Percentiles rank a stretch among this genome's conserved stretches.
Conservation (phyloP, 306 rosid genomes). For the Gillenia trifoliata region DNA sequence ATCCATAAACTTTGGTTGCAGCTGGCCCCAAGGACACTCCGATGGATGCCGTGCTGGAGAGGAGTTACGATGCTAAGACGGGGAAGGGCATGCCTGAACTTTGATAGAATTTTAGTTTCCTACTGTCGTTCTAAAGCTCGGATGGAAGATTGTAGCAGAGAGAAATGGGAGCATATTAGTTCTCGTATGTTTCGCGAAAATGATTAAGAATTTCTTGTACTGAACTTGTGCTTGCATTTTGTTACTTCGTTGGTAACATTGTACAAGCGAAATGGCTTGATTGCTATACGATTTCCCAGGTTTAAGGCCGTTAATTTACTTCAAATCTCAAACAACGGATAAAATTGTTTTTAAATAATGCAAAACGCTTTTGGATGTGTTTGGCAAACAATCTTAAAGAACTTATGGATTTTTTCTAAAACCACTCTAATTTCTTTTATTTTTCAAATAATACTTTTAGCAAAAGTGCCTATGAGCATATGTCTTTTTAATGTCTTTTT, state of each 20-base stretch:
- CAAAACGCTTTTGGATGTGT: too few relatives aligned
- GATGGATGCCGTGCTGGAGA: conserved; percentile 63
- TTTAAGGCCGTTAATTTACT: background rate
- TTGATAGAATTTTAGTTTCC: conserved; percentile 28
- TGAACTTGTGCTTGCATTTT: background rate
- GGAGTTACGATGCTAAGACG: conserved; percentile 71
- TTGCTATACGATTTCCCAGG: background rate
- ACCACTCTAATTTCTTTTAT: too few relatives aligned
- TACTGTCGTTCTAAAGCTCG: background rate
- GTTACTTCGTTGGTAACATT: background rate
- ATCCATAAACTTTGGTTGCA: conserved; percentile 31
- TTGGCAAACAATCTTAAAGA: too few relatives aligned
- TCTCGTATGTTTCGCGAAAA: background rate
- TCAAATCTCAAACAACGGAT: background rate
- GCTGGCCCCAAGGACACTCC: conserved; percentile 92
- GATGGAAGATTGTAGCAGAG: conserved; percentile 5
- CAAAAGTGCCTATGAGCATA: too few relatives aligned
- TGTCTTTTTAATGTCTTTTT: too few relatives aligned
- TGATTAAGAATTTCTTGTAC: background rate
- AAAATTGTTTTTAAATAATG: too few relatives aligned
- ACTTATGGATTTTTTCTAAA: too few relatives aligned
- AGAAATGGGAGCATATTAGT: background rate
- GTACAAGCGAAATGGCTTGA: background rate
- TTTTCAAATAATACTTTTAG: too few relatives aligned
- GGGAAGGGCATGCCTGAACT: conserved; percentile 92